Base-by-base conservation (phyloP, 1,139 yeast genomes). In the Saccharomycopsis crataegensis region DNA sequence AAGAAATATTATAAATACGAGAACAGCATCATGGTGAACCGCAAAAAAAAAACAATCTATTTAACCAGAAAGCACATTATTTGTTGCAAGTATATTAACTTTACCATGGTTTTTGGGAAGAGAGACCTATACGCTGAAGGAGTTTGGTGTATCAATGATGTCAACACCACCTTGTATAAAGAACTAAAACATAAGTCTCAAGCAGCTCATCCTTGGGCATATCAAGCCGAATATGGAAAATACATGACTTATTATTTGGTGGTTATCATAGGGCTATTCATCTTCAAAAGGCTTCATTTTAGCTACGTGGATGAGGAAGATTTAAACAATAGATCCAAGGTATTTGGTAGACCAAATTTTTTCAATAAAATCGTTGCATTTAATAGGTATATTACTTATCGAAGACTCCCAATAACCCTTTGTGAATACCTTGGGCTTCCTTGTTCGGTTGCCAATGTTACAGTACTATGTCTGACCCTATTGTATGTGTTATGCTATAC, bases 351-450 rank as follows among this genome's bases (percentile, higher is more conserved):
- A n/a, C n/a, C 41, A 6, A 28, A 5, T 11, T 14, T 58, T 1
- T 40, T 60, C 1, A 60, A 63, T 17, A 52, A 59, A 58, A 6
- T 66, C 64, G 40, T 62, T 60, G 75, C 83, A 1, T 63, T 76
- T 49, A 66, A 71, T 37, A 69, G 87, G 56, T 74, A 60, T 55
- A 51, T 80, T 8, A 76, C 80, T 1, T 81, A 82, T 62, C 73
- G 75, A 58, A 77, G 73, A 58, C 56, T 78, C 2, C 80, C 83
- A 0, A 43, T 60, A 14, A 40, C 59, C 1, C 28, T 71, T 6
- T 68, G 76, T 40, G 66, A 68, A 47, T 63, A 62, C 42, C 67
- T 77, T 1, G 80, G 82, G 1, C 64, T 80, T 16, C 86, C 86
- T 1, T 66, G 73, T 2, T 76, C 83, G 2, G 60, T 75, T 7